Conservation (phyloP, 148 eudicot genomes). For the Silene uniflora region DNA sequence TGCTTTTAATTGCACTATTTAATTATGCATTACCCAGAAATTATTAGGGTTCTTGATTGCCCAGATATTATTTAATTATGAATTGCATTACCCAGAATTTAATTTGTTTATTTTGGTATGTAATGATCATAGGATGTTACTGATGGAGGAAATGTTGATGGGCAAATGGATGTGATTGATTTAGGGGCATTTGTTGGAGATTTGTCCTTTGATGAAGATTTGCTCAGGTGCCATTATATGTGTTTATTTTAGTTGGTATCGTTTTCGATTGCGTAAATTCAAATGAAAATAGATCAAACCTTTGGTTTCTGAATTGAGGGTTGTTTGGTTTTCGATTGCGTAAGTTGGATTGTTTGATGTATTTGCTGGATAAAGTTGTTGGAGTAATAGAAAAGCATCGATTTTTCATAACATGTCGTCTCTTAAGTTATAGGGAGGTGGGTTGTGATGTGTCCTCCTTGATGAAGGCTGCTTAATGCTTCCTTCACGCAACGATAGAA, state of each 20-base stretch:
- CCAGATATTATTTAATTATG: background rate
- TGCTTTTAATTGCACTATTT: background rate
- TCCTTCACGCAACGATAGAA: background rate
- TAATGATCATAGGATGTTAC: conserved; percentile 9
- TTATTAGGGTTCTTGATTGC: background rate
- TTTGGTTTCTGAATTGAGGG: no score
- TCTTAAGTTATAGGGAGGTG: no score
- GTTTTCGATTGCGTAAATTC: background rate
- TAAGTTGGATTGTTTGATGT: no score
- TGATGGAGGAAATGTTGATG: conserved; percentile 1
- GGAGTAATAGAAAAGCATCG: background rate
- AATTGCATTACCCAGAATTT: background rate
- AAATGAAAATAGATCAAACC: background rate
- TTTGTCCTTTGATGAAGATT: conserved; percentile 66
- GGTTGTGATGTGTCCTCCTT: no score
- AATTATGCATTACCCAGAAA: background rate
- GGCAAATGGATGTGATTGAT: conserved; percentile 44
- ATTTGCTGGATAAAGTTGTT: no score
- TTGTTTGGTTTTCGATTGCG: no score
- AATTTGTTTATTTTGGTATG: background rate
- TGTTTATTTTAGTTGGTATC: background rate
- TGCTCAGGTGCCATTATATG: conserved; percentile 38
- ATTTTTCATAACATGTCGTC: background rate
- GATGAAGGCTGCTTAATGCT: background rate
- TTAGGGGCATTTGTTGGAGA: conserved; percentile 84